Percentiles rank a stretch among this genome's conserved stretches.
Evolutionary conservation across 2,329 filamentous ascomycete genomes (phyloP).

Genomic region (Arthrobotrys entomopaga): DNA sequence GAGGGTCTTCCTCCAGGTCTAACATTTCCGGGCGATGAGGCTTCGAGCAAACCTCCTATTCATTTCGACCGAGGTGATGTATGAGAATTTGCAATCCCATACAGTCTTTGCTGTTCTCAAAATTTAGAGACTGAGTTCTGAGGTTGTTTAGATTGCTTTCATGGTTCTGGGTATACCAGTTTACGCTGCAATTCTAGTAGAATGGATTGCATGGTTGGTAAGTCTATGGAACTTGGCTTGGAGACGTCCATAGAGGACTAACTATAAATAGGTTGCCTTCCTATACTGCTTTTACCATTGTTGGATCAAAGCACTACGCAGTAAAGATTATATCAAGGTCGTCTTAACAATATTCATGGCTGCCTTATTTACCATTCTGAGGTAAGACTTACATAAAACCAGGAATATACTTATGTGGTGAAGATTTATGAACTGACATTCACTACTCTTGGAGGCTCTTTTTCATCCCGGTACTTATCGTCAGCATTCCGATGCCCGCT

Average conservation of each 20-base stretch:
- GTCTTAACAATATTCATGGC: conserved; percentile 80
- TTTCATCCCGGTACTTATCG: conserved; percentile 92
- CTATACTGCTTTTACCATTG: conserved; percentile 73
- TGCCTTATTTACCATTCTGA: conserved; percentile 76
- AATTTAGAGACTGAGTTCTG: background rate
- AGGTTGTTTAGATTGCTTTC: conserved; percentile 38
- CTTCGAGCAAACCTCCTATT: conserved; percentile 5
- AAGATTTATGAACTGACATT: background rate
- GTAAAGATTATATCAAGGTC: conserved; percentile 84
- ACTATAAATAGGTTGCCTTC: conserved; percentile 72
- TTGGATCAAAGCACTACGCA: conserved; percentile 84
- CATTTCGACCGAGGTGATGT: conserved; percentile 30
- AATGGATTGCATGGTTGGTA: conserved; percentile 90
- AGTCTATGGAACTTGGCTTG: conserved; percentile 10
- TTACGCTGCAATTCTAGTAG: conserved; percentile 68
- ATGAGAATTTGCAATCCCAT: background rate
- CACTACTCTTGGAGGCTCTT: conserved; percentile 69
- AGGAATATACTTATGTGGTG: background rate
- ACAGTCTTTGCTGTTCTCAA: background rate
- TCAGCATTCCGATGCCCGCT: conserved; percentile 84
- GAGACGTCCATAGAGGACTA: background rate
- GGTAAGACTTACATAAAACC: conserved; percentile 66
- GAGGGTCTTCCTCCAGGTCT: background rate
- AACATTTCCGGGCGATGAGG: background rate
- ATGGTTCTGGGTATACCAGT: conserved; percentile 15